These are phyloP conservation scores for Pseudocercospora vitis DNA, from an alignment of 2,329 filamentous ascomycete species.

Conservation along the genomic window DNA sequence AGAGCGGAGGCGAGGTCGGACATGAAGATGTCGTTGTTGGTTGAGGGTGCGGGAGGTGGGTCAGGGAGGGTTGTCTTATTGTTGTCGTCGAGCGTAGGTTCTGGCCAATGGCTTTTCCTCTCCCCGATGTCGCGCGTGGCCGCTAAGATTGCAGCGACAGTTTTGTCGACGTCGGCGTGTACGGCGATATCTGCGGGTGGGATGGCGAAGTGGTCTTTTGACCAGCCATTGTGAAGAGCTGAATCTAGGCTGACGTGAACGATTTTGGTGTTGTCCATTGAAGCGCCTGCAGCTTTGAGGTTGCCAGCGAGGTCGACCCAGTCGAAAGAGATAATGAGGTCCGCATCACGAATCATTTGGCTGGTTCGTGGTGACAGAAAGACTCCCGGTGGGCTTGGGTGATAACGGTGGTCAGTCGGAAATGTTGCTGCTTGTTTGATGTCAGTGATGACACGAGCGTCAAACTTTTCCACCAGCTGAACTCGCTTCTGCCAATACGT, in stretches of 20 bases:
- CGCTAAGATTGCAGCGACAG: conserved; percentile 13
- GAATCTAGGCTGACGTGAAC: conserved; percentile 21
- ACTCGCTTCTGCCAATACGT: conserved; percentile 20
- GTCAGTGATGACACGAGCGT: conserved; percentile 23
- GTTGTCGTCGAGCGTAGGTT: not conserved
- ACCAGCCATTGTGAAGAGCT: conserved; percentile 27
- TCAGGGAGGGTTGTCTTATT: too few species aligned
- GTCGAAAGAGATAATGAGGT: conserved; percentile 27
- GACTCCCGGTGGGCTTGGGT: conserved; percentile 16
- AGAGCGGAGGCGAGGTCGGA: conserved; percentile 18
- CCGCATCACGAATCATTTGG: conserved; percentile 20
- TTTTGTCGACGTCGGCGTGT: conserved; percentile 21
- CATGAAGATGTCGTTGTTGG: conserved; percentile 20
- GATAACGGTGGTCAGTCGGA: conserved; percentile 20
- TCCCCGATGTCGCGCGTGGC: conserved; percentile 10
- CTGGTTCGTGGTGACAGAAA: conserved; percentile 16
- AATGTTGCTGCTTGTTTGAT: conserved; percentile 24
- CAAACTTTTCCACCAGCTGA: conserved; percentile 22
- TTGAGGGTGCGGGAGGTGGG: not conserved
- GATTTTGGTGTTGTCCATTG: conserved; percentile 11
- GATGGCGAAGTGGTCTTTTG: conserved; percentile 26
- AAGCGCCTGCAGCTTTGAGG: conserved; percentile 16
- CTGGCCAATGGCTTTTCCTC: conserved; percentile 10
- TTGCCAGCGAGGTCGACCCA: conserved; percentile 26
- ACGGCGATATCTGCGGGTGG: conserved; percentile 21